Percentiles rank a stretch among this genome's conserved stretches.
Conservation (phyloP, 306 rosid species). For the Medicago ruthenica region DNA sequence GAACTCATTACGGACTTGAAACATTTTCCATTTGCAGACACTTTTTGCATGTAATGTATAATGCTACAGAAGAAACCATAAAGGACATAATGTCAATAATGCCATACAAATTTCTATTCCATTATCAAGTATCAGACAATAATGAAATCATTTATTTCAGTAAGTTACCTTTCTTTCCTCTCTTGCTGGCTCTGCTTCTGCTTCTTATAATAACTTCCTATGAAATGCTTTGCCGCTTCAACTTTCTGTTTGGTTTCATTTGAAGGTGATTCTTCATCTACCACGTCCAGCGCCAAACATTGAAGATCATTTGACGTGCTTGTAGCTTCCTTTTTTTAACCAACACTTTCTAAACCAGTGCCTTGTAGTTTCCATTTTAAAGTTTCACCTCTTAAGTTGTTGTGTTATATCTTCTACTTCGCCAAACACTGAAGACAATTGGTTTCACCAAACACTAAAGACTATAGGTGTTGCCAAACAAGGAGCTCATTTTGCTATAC, state of each 20-base stretch:
- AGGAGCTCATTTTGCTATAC: too few relatives aligned
- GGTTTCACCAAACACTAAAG: too few relatives aligned
- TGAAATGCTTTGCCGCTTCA: conserved; percentile 87
- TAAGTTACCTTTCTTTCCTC: conserved; percentile 81
- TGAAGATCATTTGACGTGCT: conserved; percentile 18
- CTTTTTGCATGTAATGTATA: background rate
- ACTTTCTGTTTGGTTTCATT: conserved; percentile 68
- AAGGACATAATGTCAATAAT: too few relatives aligned
- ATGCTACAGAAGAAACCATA: conserved; percentile 15
- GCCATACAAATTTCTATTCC: conserved; percentile 7
- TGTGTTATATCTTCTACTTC: too few relatives aligned
- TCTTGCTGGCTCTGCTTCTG: too few relatives aligned
- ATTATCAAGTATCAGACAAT: background rate
- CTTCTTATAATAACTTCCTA: conserved; percentile 80
- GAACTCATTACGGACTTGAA: too few relatives aligned
- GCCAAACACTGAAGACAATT: too few relatives aligned
- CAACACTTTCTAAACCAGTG: conserved; percentile 72
- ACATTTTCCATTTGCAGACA: too few relatives aligned
- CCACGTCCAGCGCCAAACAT: too few relatives aligned
- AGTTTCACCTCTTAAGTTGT: conserved; percentile 15
- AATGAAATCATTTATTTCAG: conserved; percentile 22
- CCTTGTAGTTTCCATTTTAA: conserved; percentile 66
- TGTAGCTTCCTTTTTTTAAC: conserved; percentile 61
- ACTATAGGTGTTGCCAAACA: too few relatives aligned
- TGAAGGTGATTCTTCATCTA: conserved; percentile 61